Base-by-base conservation (phyloP, 139 green algal genomes). In the Ettlia oleoabundans region DNA sequence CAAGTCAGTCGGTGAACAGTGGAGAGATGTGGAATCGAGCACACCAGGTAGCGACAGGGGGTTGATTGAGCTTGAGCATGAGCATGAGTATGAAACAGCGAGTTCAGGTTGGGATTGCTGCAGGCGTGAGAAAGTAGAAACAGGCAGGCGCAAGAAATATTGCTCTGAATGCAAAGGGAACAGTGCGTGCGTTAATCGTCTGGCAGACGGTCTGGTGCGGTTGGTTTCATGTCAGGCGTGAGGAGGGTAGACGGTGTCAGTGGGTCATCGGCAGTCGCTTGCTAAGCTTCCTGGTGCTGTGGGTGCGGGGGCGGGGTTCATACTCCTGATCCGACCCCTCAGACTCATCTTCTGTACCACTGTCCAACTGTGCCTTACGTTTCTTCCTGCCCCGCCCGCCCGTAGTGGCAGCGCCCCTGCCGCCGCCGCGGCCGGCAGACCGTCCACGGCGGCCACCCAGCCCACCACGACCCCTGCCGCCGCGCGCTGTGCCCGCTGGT, bases 261-360 rank as follows among this genome's bases (percentile, higher is more conserved):
- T 41, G 32, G 6, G 71, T 78, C 71, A 78, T 78, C 47, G 71
- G 47, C 71, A 78, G 71, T 9, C 53, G 55, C 71, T 78, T 78
- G 33, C 71, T 41, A 3, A 42, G 40, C 21, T 6, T 78, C 30
- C 32, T 35, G 61, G 61, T 38, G 28, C 61, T 68, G 26, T 8
- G 8, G 8, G 24, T n/a, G 24, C 61, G 24, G 7, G 24, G 26
- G 24, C 26, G 28, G 0, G 53, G 55, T 38, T 40, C 10, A 40
- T 69, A 69, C 38, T 81, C 74, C 7, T 81, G 53, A 19, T 40
- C 53, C 47, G 47, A 10, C 47, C 37, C 40, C 35, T 52, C 55
- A 3, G 52, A 53, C 13, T 42, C 51, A 10, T 64, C 51, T 30
- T 78, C 70, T 1, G 24, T 22, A 5, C 69, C 53, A 3, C 24